Base-by-base conservation (phyloP, 1,284 basidiomycete species). In the Earliella scabrosa region DNA sequence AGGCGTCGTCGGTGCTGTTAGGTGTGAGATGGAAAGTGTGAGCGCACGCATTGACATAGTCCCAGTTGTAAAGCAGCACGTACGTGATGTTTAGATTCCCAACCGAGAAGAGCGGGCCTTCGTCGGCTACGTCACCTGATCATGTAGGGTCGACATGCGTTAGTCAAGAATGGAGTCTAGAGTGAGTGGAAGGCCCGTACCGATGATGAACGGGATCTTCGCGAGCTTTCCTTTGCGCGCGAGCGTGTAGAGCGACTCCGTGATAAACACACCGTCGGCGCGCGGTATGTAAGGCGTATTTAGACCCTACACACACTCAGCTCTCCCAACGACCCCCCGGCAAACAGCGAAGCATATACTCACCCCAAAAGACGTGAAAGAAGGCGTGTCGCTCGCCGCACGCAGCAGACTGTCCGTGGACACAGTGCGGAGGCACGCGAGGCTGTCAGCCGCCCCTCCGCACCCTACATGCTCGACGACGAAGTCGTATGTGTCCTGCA, bases 261-360 rank as follows among this genome's bases (percentile, higher is more conserved):
- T 65, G 10, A 78, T 46, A 57, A 75, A 73, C 7, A 63, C 63
- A 4, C 74, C 77, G 52, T 79, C 78, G 3, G 70, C 72, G 9
- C 71, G 64, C 1, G 77, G 77, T 4, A 70, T 52, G 68, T 69
- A 79, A 2, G 72, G 50, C 6, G 38, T 52, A 6, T 44, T 51
- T 8, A 56, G 46, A 2, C 48, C 46, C 46, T 48, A 20, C 4
- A 13, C 2, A 14, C 4, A 16, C 11, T 16, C 4, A 24, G 39
- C n/a, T 44, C n/a, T n/a, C n/a, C 13, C 23, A 2, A n/a, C 6
- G 6, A 21, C 21, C 8, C 26, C 21, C 2, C 4, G 29, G 9
- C 1, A 18, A 8, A 16, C 40, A 13, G 20, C 18, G 8, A 31
- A 31, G 29, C 9, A n/a, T n/a, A 20, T 10, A 46, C 9, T 6